Evolutionary conservation across 129 eudicot genomes (phyloP).

Genomic region (Flaveria sonorensis): DNA sequence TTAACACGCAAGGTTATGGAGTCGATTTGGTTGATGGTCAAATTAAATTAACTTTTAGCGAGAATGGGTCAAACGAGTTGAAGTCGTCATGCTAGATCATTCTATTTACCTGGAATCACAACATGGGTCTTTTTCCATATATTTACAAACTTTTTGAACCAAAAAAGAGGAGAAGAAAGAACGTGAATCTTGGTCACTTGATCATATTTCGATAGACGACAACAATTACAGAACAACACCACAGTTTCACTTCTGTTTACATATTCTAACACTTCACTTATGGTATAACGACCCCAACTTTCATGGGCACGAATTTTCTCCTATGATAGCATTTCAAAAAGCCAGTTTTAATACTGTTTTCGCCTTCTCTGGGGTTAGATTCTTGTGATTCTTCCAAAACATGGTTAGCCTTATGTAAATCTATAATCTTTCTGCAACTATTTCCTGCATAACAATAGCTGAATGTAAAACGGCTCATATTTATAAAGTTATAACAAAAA

Average conservation of each 20-base stretch:
- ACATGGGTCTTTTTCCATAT: no score
- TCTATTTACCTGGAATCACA: no score
- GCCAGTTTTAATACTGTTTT: slow-evolving; percentile 19
- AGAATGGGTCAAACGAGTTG: no score
- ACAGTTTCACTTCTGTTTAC: not conserved
- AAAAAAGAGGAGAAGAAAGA: no score
- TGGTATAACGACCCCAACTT: slow-evolving; percentile 24
- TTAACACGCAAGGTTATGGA: no score
- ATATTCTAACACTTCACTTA: slow-evolving; percentile 19
- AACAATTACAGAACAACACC: not conserved
- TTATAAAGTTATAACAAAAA: not conserved
- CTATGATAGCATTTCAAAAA: slow-evolving; percentile 47
- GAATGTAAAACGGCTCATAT: not conserved
- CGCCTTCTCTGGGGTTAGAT: slow-evolving; percentile 19
- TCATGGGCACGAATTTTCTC: slow-evolving; percentile 35
- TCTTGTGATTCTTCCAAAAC: slow-evolving; percentile 57
- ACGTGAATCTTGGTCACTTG: not conserved
- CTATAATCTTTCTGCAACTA: slow-evolving; percentile 25
- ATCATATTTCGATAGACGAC: not conserved
- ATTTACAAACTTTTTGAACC: no score
- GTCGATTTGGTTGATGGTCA: no score
- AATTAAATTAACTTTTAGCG: no score
- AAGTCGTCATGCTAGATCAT: no score
- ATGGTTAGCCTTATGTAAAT: slow-evolving; percentile 44
- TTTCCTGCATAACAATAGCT: slow-evolving; percentile 32